These are phyloP conservation scores for Fraxinus sp. DNA, from an alignment of 305 asterid genomes.

Conservation along the genomic window DNA sequence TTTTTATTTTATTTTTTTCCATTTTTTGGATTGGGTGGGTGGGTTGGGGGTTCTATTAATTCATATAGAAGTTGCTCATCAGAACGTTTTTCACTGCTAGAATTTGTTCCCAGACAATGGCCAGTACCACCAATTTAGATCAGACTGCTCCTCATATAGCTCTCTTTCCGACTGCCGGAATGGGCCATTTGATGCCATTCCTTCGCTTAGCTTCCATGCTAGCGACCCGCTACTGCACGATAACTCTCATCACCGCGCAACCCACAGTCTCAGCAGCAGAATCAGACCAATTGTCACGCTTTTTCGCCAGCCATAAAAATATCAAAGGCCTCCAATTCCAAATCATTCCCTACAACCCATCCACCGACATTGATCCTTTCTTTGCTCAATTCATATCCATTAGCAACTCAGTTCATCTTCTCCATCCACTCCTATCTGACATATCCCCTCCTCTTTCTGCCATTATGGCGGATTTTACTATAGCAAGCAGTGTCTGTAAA, in stretches of 20 bases:
- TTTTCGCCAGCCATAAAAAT: conserved; percentile 33
- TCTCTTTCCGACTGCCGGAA: conserved; percentile 47
- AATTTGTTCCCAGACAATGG: not conserved
- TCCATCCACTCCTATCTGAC: conserved; percentile 35
- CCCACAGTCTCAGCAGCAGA: conserved; percentile 52
- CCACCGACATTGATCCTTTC: conserved; percentile 43
- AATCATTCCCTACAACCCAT: conserved; percentile 32
- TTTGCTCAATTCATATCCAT: conserved; percentile 41
- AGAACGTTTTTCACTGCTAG: not conserved
- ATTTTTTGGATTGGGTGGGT: not conserved
- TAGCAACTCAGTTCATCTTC: conserved; percentile 37
- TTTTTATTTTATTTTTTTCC: no score
- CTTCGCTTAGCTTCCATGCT: conserved; percentile 50
- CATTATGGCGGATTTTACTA: conserved; percentile 32
- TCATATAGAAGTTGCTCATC: not conserved
- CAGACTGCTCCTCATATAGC: conserved; percentile 42
- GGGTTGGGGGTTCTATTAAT: no score
- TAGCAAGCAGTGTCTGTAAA: conserved; percentile 11
- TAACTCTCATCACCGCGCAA: conserved; percentile 44
- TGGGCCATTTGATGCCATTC: conserved; percentile 55
- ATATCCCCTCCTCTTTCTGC: conserved; percentile 45
- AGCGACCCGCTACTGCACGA: conserved; percentile 34
- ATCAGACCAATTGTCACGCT: conserved; percentile 35
- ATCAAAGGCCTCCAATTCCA: conserved; percentile 40
- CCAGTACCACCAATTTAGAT: not conserved